Percentiles rank a stretch among this genome's conserved stretches.
Conservation (phyloP, 2,329 filamentous ascomycete genomes). For the Colletotrichum aenigma region DNA sequence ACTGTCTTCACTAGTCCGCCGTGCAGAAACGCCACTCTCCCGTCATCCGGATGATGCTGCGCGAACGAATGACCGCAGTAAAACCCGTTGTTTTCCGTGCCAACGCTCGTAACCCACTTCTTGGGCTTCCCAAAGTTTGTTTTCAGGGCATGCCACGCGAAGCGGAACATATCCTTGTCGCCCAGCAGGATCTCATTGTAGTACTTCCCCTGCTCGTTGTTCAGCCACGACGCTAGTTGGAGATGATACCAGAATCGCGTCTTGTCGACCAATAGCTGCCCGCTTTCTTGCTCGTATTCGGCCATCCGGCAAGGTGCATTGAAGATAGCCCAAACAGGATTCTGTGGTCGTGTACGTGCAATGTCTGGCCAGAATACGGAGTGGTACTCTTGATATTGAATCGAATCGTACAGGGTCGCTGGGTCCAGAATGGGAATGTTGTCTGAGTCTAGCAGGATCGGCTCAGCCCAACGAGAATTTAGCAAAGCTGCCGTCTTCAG, state of each 20-base stretch:
- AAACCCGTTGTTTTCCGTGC: slow-evolving; percentile 5
- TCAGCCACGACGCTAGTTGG: slow-evolving; percentile 11
- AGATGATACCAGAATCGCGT: slow-evolving; percentile 12
- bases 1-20: slow-evolving; percentile 8
- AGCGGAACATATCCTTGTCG: slow-evolving; percentile 18
- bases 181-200: slow-evolving; percentile 1
- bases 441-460: neutral
- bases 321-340: slow-evolving; percentile 3
- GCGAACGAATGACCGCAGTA: slow-evolving; percentile 13
- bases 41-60: slow-evolving; percentile 13
- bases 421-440: slow-evolving; percentile 3
- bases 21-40: neutral
- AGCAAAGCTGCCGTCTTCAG: slow-evolving; percentile 9
- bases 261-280: slow-evolving; percentile 5
- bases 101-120: slow-evolving; percentile 7
- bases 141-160: slow-evolving; percentile 1
- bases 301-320: slow-evolving; percentile 8
- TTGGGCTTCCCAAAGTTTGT: neutral
- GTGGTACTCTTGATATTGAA: slow-evolving; percentile 1
- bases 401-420: neutral
- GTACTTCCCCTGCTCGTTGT: slow-evolving; percentile 5
- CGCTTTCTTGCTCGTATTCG: slow-evolving; percentile 10
- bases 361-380: slow-evolving; percentile 11
- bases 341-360: neutral
- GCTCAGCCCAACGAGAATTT: slow-evolving; percentile 1